phyloP scores from a whole-genome alignment of 805 yeast species.

The Wickerhamomyces tratensis region DNA sequence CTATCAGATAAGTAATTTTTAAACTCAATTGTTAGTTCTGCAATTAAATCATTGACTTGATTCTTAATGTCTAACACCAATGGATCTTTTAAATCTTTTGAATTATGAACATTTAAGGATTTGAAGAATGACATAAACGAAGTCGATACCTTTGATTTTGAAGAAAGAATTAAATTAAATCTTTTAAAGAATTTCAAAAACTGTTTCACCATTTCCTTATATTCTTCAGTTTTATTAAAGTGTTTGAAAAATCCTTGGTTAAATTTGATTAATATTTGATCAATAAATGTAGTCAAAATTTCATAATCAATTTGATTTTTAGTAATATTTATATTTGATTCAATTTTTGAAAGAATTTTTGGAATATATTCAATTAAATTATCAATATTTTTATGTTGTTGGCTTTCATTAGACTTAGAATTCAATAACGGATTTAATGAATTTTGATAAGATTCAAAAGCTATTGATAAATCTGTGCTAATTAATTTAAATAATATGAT shows the following conservation, averaged over 20 bases:
- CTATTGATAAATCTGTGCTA: slow-evolving; percentile 23
- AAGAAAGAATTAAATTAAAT: background rate
- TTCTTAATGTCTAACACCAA: slow-evolving; percentile 5
- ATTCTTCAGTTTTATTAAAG: slow-evolving; percentile 6
- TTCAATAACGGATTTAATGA: slow-evolving; percentile 2
- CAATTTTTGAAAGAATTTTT: slow-evolving; percentile 6
- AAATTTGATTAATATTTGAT: slow-evolving; percentile 1
- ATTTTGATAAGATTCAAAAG: slow-evolving; percentile 1
- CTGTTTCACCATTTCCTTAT: slow-evolving; percentile 3
- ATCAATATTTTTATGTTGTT: slow-evolving; percentile 2
- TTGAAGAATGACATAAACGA: background rate
- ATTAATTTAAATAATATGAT: slow-evolving; percentile 27
- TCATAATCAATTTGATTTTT: too few relatives aligned
- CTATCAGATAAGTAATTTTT: slow-evolving; percentile 4
- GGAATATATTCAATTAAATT: slow-evolving; percentile 3
- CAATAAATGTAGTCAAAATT: too few relatives aligned
- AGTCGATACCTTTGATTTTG: too few relatives aligned
- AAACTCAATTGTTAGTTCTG: slow-evolving; percentile 10
- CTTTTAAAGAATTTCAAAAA: slow-evolving; percentile 12
- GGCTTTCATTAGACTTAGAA: too few relatives aligned
- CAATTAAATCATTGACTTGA: slow-evolving; percentile 3
- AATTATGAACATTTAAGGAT: background rate
- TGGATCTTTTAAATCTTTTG: slow-evolving; percentile 1
- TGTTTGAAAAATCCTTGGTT: slow-evolving; percentile 14
- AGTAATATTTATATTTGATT: too few relatives aligned